Base-by-base conservation (phyloP, 768 basidiomycete species). In the Artomyces pyxidatus region DNA sequence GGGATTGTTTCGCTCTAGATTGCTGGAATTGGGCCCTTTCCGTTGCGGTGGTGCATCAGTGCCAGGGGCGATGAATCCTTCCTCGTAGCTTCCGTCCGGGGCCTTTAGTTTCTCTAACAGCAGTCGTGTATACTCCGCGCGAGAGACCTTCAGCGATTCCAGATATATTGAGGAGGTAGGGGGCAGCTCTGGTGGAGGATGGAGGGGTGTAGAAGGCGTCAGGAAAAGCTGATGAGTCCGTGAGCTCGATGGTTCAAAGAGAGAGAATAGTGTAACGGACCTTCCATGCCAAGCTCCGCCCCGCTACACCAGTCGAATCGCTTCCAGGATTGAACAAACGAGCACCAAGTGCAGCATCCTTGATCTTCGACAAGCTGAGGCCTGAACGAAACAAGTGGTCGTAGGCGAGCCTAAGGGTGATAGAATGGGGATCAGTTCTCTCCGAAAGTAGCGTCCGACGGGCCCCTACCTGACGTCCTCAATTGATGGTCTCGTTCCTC, bases 231-330 rank as follows among this genome's bases (percentile, higher is more conserved):
- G 61, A 39, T 58, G 41, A 56, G 43, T 42, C 30, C 50, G 53
- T 49, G 52, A 48, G 49, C 42, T 51, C 37, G 52, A 53, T 32
- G n/a, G 9, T 29, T 21, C 45, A 12, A 29, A 19, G 9, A 50
- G 30, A 43, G 14, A 11, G 35, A 16, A 30, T 16, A n/a, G 37
- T 16, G 25, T 17, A 8, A 58, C 61, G 53, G 54, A 85, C 88
- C 83, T 91, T 92, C 89, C 89, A 92, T 45, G 80, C 81, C 49
- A 92, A 65, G 64, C 88, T 89, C 58, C 89, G 72, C n/a, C 89
- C 89, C 49, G 77, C 65, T 7, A 85, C 69, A 42, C 75, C 79
- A n/a, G 59, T 49, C 30, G 71, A 61, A 47, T 64, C 66, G 47
- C 72, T 66, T 4, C 68, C 61, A 22, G 67, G 58, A 43, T 64